phyloP scores from a whole-genome alignment of 768 basidiomycete genomes.

The Mycena floridula region DNA sequence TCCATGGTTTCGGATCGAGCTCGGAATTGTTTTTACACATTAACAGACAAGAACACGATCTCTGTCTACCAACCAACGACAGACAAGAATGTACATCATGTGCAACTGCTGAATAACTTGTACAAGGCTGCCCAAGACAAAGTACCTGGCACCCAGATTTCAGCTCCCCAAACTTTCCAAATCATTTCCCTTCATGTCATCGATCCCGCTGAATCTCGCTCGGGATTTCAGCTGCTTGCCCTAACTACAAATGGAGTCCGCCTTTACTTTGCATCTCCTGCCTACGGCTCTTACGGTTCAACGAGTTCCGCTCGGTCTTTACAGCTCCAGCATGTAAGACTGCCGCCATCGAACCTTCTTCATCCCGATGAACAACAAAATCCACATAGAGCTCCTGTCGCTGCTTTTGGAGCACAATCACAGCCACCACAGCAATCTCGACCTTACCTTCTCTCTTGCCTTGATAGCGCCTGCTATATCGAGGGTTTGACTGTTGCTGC shows the following conservation, averaged over 20 bases:
- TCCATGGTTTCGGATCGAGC: slow-evolving; percentile 59
- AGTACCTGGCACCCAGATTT: slow-evolving; percentile 67
- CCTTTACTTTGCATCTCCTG: slow-evolving; percentile 70
- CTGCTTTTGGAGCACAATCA: slow-evolving; percentile 46
- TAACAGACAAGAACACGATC: slow-evolving; percentile 60
- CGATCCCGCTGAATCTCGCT: slow-evolving; percentile 57
- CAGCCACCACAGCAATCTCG: slow-evolving; percentile 39
- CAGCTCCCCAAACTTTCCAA: slow-evolving; percentile 64
- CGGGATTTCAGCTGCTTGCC: slow-evolving; percentile 71
- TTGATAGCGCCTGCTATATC: slow-evolving; percentile 61
- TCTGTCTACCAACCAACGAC: slow-evolving; percentile 58
- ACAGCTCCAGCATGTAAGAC: slow-evolving; percentile 71
- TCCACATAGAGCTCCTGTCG: slow-evolving; percentile 37
- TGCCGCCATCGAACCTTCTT: slow-evolving; percentile 69
- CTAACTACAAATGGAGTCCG: slow-evolving; percentile 79
- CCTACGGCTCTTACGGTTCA: slow-evolving; percentile 42
- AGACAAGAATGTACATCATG: slow-evolving; percentile 61
- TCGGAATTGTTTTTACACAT: slow-evolving; percentile 73
- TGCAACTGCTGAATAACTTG: slow-evolving; percentile 71
- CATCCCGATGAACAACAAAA: slow-evolving; percentile 68
- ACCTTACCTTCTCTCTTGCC: slow-evolving; percentile 49
- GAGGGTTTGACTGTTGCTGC: slow-evolving; percentile 64
- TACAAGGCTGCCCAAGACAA: slow-evolving; percentile 78
- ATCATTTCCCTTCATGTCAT: slow-evolving; percentile 69
- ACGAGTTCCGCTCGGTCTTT: slow-evolving; percentile 36